phyloP scores from a whole-genome alignment of 2,329 filamentous ascomycete genomes.

The Fusarium citri region DNA sequence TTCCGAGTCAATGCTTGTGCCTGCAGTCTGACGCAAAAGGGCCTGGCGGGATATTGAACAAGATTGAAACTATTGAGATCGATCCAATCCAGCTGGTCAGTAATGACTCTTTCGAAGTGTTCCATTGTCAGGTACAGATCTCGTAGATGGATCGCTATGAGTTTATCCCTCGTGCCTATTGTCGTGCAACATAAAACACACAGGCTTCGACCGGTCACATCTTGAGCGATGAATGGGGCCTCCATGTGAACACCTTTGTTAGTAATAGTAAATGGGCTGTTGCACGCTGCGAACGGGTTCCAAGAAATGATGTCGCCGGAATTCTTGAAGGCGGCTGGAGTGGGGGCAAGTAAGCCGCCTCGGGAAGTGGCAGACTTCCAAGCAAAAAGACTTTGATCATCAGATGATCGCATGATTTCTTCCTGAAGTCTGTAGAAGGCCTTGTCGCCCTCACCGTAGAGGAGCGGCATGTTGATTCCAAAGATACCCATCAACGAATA shows the following conservation, averaged over 20 bases:
- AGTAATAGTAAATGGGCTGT: not conserved
- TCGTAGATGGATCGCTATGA: not conserved
- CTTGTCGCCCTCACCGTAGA: slow-evolving; percentile 7
- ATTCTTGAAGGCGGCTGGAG: not conserved
- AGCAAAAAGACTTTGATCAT: slow-evolving; percentile 8
- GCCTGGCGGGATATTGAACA: not conserved
- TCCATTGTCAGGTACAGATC: slow-evolving; percentile 26
- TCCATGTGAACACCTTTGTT: slow-evolving; percentile 22
- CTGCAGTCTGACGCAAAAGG: not conserved
- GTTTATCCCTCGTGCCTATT: not conserved
- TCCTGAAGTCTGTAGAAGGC: slow-evolving; percentile 14
- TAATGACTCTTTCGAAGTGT: slow-evolving; percentile 15
- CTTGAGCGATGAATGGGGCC: slow-evolving; percentile 1
- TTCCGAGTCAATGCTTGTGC: fast-evolving
- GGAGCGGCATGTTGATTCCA: slow-evolving; percentile 4
- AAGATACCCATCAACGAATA: slow-evolving; percentile 16
- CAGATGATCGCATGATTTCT: slow-evolving; percentile 8
- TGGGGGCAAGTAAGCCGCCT: not conserved
- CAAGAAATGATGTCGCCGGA: not conserved
- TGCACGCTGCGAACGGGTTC: slow-evolving; percentile 9
- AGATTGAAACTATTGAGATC: not conserved
- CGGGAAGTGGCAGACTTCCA: not conserved
- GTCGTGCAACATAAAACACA: slow-evolving; percentile 14
- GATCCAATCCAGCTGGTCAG: not conserved
- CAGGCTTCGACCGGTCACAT: not conserved